These are phyloP conservation scores for Colletotrichum truncatum DNA, from an alignment of 2,329 filamentous ascomycete genomes.

Conservation along the genomic window DNA sequence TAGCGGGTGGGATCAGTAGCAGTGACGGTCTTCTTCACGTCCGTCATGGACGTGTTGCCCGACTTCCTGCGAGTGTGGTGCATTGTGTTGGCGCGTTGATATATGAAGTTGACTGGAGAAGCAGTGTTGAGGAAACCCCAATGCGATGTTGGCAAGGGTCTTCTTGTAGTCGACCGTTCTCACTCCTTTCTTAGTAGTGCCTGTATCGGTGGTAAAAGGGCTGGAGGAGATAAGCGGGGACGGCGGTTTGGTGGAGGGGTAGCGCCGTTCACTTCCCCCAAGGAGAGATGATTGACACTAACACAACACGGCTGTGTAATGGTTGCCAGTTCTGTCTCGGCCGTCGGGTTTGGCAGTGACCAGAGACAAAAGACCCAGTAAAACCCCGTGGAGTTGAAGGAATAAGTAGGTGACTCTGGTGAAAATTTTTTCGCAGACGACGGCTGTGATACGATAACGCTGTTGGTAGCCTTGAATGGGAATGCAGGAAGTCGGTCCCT, in stretches of 20 bases:
- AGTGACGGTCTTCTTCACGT: slow-evolving; percentile 60
- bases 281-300: slow-evolving; percentile 27
- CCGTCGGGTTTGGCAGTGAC: slow-evolving; percentile 28
- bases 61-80: slow-evolving; percentile 67
- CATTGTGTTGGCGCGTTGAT: slow-evolving; percentile 46
- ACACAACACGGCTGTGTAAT: not conserved
- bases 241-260: slow-evolving; percentile 24
- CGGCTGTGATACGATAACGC: slow-evolving; percentile 14
- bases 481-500: slow-evolving; percentile 28
- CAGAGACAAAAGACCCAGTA: not conserved
- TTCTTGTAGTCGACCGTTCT: slow-evolving; percentile 19
- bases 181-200: not conserved
- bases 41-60: slow-evolving; percentile 64
- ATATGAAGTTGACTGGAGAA: slow-evolving; percentile 30
- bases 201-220: slow-evolving; percentile 15
- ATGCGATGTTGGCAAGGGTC: slow-evolving; percentile 24
- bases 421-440: slow-evolving; percentile 27
- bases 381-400: not conserved
- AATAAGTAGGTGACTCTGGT: slow-evolving; percentile 13
- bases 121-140: slow-evolving; percentile 11
- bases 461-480: slow-evolving; percentile 27
- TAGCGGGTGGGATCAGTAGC: slow-evolving; percentile 56
- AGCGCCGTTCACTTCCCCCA: slow-evolving; percentile 26
- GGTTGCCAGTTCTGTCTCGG: slow-evolving; percentile 23
- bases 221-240: slow-evolving; percentile 28